phyloP scores from a whole-genome alignment of 1,284 basidiomycete species.

The Malassezia nana region DNA sequence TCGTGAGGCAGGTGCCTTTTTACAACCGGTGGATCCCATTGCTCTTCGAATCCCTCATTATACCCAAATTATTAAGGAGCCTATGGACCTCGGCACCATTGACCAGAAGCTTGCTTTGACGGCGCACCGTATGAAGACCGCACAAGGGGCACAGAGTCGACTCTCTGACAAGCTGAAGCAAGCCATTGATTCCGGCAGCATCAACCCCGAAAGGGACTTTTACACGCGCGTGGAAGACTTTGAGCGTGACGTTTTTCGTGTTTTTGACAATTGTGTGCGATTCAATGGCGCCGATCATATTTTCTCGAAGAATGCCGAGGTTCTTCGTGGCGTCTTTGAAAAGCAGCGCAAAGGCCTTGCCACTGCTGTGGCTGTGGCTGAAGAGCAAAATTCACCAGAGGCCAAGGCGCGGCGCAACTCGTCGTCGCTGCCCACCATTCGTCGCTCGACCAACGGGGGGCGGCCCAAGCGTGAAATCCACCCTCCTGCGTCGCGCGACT shows the following conservation, averaged over 20 bases:
- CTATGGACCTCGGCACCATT: conserved; percentile 92
- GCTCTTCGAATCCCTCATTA: conserved; percentile 87
- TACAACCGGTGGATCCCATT: conserved; percentile 80
- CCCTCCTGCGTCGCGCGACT: conserved; percentile 81
- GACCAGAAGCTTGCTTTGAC: conserved; percentile 61
- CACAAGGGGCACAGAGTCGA: conserved; percentile 13
- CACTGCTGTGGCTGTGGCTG: conserved; percentile 50
- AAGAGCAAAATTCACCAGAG: conserved; percentile 20
- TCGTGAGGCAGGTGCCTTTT: conserved; percentile 72
- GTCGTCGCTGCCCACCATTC: conserved; percentile 66
- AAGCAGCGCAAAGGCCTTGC: conserved; percentile 57
- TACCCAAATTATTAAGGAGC: conserved; percentile 69
- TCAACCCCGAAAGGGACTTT: conserved; percentile 31
- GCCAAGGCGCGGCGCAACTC: conserved; percentile 58
- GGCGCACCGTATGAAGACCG: conserved; percentile 28
- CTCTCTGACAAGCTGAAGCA: conserved; percentile 36
- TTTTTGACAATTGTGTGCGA: conserved; percentile 75
- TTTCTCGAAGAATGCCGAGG: conserved; percentile 67
- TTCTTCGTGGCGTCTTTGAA: conserved; percentile 74
- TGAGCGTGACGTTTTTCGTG: conserved; percentile 49
- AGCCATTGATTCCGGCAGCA: conserved; percentile 20
- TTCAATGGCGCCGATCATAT: conserved; percentile 85
- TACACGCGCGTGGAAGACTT: conserved; percentile 31
- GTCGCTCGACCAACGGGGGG: conserved; percentile 57
- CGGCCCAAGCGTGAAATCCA: conserved; percentile 95